A percentile compares a stretch with the other conserved stretches of the same genome.
Evolutionary conservation across 305 asterid species (phyloP).

Genomic region (Fraxinus ornus): DNA sequence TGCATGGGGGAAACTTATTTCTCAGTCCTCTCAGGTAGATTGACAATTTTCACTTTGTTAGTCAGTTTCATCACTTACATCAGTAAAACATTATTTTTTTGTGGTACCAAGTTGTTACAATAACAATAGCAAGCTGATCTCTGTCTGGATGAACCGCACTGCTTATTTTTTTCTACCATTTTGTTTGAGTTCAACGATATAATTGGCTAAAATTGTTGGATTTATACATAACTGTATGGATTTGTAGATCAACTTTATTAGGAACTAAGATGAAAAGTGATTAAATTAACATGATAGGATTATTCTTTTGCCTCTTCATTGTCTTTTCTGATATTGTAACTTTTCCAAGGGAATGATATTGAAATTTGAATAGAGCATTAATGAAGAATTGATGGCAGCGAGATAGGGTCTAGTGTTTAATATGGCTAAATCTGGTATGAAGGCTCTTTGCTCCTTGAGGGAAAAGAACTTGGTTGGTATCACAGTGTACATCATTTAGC

Average conservation of each 20-base stretch:
- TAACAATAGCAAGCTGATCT: background rate
- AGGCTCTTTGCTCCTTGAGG: background rate
- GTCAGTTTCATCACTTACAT: background rate
- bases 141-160: background rate
- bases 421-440: background rate
- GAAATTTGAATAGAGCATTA: background rate
- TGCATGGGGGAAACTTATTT: constrained; percentile 91
- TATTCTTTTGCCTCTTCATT: background rate
- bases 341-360: background rate
- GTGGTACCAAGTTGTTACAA: background rate
- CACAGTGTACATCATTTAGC: too few relatives aligned
- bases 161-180: background rate
- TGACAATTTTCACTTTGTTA: background rate
- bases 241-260: background rate
- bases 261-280: background rate
- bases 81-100: background rate
- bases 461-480: background rate
- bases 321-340: background rate
- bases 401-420: background rate
- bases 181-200: background rate
- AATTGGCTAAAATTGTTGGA: background rate
- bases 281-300: background rate
- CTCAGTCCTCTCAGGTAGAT: constrained; percentile 68
- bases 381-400: background rate
- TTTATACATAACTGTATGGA: background rate